These are phyloP conservation scores for Phoma sp. DNA, from an alignment of 2,329 filamentous ascomycete species.

Conservation along the genomic window DNA sequence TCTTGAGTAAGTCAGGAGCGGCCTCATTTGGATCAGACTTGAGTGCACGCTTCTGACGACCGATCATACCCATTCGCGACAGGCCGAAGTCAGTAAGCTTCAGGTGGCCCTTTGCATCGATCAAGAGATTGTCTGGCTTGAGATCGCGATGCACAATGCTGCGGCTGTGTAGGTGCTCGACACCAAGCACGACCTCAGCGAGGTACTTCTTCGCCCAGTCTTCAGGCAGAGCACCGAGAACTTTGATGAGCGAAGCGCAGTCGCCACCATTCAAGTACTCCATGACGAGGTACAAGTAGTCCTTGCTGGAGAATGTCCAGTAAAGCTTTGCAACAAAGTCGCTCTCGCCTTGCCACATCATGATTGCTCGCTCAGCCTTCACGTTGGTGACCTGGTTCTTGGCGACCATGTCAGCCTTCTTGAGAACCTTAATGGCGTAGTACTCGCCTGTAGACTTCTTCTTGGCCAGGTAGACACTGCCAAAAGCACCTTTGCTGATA, in stretches of 20 bases:
- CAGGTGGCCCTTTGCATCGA: constrained; percentile 94
- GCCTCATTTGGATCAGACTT: constrained; percentile 72
- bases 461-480: constrained; percentile 96
- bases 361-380: constrained; percentile 96
- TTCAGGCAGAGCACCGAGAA: constrained; percentile 88
- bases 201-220: constrained; percentile 99
- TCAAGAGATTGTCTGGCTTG: constrained; percentile 96
- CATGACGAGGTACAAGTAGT: constrained; percentile 98
- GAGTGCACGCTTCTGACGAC: constrained; percentile 91
- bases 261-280: constrained; percentile 98
- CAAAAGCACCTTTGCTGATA: constrained; percentile 98
- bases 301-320: constrained; percentile 99
- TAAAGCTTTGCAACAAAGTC: constrained; percentile 99
- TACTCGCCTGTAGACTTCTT: constrained; percentile 99
- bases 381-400: constrained; percentile 99
- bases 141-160: constrained; percentile 96
- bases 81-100: constrained; percentile 98
- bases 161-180: constrained; percentile 91
- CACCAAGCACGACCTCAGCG: constrained; percentile 93
- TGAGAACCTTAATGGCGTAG: constrained; percentile 97
- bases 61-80: constrained; percentile 95
- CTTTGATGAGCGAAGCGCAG: constrained; percentile 94
- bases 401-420: constrained; percentile 99
- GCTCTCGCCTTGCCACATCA: constrained; percentile 99
- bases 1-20: constrained; percentile 90